Conservation (phyloP, 2,329 filamentous ascomycete species). For the Tolypocladium ophioglossoides region DNA sequence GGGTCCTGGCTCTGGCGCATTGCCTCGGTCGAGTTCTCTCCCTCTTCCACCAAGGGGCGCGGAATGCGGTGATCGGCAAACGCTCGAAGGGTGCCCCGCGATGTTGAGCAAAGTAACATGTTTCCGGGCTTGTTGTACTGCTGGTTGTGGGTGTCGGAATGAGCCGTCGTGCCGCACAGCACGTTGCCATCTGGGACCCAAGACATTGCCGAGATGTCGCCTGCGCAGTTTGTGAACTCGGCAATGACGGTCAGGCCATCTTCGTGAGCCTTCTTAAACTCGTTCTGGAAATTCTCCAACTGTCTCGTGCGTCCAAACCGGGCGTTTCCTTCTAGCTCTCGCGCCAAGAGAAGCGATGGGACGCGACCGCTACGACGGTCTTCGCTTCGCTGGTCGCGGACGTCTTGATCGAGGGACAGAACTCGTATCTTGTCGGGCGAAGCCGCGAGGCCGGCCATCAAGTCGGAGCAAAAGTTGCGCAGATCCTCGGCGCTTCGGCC, state of each 20-base stretch:
- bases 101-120: constrained; percentile 42
- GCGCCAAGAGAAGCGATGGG: constrained; percentile 32
- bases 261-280: constrained; percentile 34
- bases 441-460: constrained; percentile 11
- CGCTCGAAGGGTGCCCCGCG: constrained; percentile 32
- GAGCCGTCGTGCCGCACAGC: constrained; percentile 51
- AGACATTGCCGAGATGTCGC: constrained; percentile 46
- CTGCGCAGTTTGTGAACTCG: constrained; percentile 51
- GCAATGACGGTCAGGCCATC: constrained; percentile 39
- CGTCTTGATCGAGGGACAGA: constrained; percentile 14
- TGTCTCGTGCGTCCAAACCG: constrained; percentile 29
- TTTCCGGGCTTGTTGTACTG: constrained; percentile 59
- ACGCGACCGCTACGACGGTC: constrained; percentile 15
- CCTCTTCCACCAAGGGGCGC: constrained; percentile 40
- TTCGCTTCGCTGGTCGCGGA: constrained; percentile 4
- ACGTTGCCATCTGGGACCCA: constrained; percentile 46
- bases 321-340: constrained; percentile 36
- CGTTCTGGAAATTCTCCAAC: constrained; percentile 33
- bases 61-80: constrained; percentile 47
- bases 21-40: constrained; percentile 43
- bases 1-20: constrained; percentile 50
- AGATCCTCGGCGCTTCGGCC: constrained; percentile 17
- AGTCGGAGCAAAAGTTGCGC: constrained; percentile 20
- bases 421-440: constrained; percentile 7
- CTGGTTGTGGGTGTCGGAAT: constrained; percentile 52